Conservation (phyloP, 1,284 basidiomycete genomes). For the Malassezia obtusa region DNA sequence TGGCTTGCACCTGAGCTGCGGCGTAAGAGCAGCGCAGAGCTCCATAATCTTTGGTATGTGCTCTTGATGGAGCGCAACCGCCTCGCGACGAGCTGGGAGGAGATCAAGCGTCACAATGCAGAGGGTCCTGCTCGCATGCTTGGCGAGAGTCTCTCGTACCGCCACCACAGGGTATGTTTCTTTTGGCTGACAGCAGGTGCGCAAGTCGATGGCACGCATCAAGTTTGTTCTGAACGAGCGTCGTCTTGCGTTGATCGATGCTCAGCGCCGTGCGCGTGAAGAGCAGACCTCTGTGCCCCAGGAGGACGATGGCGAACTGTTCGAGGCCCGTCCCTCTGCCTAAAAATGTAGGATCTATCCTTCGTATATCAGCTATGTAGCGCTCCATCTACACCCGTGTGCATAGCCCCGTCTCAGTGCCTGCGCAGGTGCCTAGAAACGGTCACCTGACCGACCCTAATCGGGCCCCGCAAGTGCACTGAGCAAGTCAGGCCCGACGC, state of each 20-base stretch:
- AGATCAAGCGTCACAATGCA: constrained; percentile 28
- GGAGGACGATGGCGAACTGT: constrained; percentile 8
- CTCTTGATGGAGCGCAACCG: constrained; percentile 40
- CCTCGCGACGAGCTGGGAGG: constrained; percentile 37
- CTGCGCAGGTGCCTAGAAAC: background rate
- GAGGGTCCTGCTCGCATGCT: constrained; percentile 27
- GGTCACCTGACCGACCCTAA: background rate
- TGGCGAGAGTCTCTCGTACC: constrained; percentile 24
- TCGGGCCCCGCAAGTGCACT: background rate
- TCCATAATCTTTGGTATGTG: constrained; percentile 46
- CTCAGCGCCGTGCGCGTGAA: constrained; percentile 49
- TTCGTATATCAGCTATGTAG: too few species aligned
- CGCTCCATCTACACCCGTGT: background rate
- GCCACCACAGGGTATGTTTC: constrained; percentile 35
- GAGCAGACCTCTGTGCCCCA: background rate
- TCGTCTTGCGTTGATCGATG: constrained; percentile 63
- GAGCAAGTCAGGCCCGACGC: too few species aligned
- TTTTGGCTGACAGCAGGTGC: constrained; percentile 56
- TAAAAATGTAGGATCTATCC: background rate
- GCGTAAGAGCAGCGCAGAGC: constrained; percentile 35
- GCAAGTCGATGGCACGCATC: constrained; percentile 92
- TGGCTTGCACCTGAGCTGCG: constrained; percentile 42
- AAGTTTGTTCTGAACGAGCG: constrained; percentile 89
- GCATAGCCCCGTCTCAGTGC: background rate
- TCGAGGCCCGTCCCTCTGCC: background rate